Conservation (phyloP, 495 filamentous ascomycete genomes). For the Xylona heveae region DNA sequence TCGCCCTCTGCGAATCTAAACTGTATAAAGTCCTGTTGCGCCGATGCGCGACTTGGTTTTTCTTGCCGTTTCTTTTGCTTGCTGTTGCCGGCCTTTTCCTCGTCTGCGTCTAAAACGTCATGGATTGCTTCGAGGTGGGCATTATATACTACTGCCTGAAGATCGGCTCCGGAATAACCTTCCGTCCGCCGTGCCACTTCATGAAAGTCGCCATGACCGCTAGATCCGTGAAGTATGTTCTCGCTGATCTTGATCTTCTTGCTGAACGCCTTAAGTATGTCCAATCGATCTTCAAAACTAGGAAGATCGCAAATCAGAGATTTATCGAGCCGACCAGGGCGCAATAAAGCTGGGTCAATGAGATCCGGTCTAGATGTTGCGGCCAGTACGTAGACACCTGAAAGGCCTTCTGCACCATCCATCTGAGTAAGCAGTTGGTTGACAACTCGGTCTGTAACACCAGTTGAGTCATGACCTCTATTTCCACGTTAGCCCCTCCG, state of each 20-base stretch:
- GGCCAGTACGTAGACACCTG: conserved; percentile 87
- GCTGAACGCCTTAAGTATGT: conserved; percentile 68
- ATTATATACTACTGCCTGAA: conserved; percentile 89
- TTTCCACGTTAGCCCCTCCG: not conserved
- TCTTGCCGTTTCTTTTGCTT: conserved; percentile 10
- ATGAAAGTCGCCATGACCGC: conserved; percentile 20
- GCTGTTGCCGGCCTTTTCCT: conserved; percentile 7
- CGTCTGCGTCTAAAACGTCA: conserved; percentile 53
- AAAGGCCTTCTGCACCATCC: conserved; percentile 91
- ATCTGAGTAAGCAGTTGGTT: conserved; percentile 97
- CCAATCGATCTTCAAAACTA: conserved; percentile 48
- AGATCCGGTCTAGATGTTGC: conserved; percentile 81
- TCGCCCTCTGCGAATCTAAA: conserved; percentile 57
- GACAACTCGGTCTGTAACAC: conserved; percentile 94
- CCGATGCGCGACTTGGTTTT: conserved; percentile 14
- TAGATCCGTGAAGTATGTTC: conserved; percentile 26
- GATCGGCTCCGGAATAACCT: conserved; percentile 86
- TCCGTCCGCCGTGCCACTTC: conserved; percentile 62
- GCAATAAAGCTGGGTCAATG: conserved; percentile 78
- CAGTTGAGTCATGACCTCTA: conserved; percentile 74
- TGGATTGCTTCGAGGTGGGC: conserved; percentile 95
- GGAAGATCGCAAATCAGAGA: conserved; percentile 79
- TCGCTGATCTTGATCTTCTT: conserved; percentile 50
- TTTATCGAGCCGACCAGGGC: conserved; percentile 84
- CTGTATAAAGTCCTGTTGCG: conserved; percentile 41